Evolutionary conservation across 345 rosid species (phyloP), one percentile per base, ranked within the genome.

Genomic region (Brassica incana): DNA sequence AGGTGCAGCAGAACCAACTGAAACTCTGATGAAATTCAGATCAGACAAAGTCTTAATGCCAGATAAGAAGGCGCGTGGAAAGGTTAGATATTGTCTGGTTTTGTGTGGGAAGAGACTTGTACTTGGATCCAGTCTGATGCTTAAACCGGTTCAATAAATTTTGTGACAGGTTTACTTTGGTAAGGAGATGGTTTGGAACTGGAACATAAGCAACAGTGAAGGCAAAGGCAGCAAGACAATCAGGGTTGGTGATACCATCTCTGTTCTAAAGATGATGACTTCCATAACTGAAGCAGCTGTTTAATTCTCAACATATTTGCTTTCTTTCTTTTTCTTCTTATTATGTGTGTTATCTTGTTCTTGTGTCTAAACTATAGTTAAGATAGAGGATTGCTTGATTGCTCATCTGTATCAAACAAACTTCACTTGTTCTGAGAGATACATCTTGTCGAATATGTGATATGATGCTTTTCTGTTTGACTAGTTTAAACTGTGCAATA

Each of bases 251-350:
- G 97, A 95, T 88, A 81, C 92, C 65, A 83, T 95, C 65, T 56
- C 70, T 50, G 92, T 89, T 23, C 38, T 88, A 14, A 80, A 74
- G 84, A 84, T 84, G 81, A 86, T 90, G 30, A 76, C 90, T 16
- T 89, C 93, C 69, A 87, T 87, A 65, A 87, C 92, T 65, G 97
- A 95, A 85, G 97, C 97, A 5, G 87, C 91, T 29, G 94, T 82
- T 71, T 94, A 84, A 81, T 38, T 80, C 45, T 23, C 16, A 40
- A 10, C 58, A 6, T 58, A 8, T 27, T 3, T 45, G 15, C 38
- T 59, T 32, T 23, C 15, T 1, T n/a, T 14, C 15, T 6, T 40
- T 18, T 27, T 65, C 18, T 23, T 69, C n/a, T 56, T 65, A 23
- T 54, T 29, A 2, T 65, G 68, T 30, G 73, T 78, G 71, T 78